Percentiles rank a stretch among this genome's conserved stretches.
Evolutionary conservation across 257 asterid species (phyloP).

Genomic region (Catharanthus roseus): DNA sequence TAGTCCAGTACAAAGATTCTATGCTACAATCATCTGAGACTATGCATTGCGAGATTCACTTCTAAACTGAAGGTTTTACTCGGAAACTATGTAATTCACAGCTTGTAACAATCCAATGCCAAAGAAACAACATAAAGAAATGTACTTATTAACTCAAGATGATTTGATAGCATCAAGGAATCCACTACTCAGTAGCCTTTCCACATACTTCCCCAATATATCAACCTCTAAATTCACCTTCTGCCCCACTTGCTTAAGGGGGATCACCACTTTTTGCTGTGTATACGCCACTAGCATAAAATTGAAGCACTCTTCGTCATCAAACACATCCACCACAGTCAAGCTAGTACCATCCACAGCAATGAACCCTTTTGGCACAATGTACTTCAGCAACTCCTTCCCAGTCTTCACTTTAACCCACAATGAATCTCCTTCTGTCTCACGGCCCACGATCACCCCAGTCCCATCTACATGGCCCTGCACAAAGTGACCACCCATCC

Average conservation of each 20-base stretch:
- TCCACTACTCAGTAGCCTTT: constrained; percentile 65
- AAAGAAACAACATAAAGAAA: constrained; percentile 1
- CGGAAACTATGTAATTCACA: background rate
- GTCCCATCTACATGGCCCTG: constrained; percentile 95
- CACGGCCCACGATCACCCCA: constrained; percentile 52
- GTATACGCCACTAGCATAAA: constrained; percentile 80
- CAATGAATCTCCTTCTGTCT: constrained; percentile 67
- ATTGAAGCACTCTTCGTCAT: constrained; percentile 58
- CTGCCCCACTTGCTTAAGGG: constrained; percentile 71
- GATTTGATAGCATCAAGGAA: constrained; percentile 44
- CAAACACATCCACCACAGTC: constrained; percentile 84
- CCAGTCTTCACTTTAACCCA: constrained; percentile 69
- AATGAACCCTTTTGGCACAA: constrained; percentile 81
- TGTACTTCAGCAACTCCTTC: constrained; percentile 56
- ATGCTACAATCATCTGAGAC: background rate
- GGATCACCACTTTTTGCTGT: constrained; percentile 65
- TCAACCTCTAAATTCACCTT: constrained; percentile 91
- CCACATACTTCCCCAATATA: constrained; percentile 85
- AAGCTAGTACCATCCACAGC: constrained; percentile 87
- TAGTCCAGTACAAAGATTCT: background rate
- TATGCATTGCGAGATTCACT: background rate
- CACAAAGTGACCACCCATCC: constrained; percentile 95
- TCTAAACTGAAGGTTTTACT: background rate
- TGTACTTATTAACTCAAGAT: constrained; percentile 19
- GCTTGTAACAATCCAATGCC: background rate